Percentiles rank a stretch among this genome's conserved stretches.
phyloP scores from a whole-genome alignment of 139 green algal species.

The Picochlorum costavermella region DNA sequence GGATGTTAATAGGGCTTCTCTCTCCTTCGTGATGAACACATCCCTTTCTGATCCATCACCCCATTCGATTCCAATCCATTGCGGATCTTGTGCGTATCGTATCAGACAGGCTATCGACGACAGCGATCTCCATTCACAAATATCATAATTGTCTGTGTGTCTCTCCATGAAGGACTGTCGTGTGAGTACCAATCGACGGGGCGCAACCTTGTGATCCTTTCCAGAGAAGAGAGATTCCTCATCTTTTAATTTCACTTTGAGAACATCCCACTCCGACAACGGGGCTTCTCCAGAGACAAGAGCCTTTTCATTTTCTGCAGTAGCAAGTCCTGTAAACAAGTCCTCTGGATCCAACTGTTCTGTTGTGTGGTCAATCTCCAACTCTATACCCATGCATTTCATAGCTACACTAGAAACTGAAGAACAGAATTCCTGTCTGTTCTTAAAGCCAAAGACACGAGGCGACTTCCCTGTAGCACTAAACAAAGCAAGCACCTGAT shows the following conservation, averaged over 20 bases:
- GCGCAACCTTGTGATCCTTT: conserved; percentile 6
- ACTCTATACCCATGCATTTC: conserved; percentile 25
- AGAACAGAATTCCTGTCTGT: conserved; percentile 27
- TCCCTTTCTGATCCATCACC: conserved; percentile 37
- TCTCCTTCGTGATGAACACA: conserved; percentile 49
- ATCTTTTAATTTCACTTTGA: conserved; percentile 15
- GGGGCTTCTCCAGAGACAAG: conserved; percentile 27
- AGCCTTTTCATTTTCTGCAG: conserved; percentile 19
- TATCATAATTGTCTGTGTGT: conserved; percentile 43
- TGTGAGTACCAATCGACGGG: conserved; percentile 55
- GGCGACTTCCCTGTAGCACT: conserved; percentile 26
- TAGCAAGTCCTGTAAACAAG: conserved; percentile 22
- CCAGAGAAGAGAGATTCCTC: neutral
- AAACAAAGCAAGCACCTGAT: conserved; percentile 41
- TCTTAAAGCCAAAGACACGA: conserved; percentile 35
- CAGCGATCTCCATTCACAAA: conserved; percentile 34
- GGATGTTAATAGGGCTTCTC: conserved; percentile 59
- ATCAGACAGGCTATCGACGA: conserved; percentile 29
- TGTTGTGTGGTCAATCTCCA: conserved; percentile 13
- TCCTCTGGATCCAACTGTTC: conserved; percentile 4
- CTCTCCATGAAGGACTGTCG: conserved; percentile 53
- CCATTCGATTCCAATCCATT: conserved; percentile 72
- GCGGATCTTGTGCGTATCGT: conserved; percentile 49
- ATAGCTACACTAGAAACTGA: conserved; percentile 14
- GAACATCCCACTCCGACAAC: conserved; percentile 52